A percentile compares a stretch with the other conserved stretches of the same genome.
Evolutionary conservation across 1,139 yeast species (phyloP).

Genomic region (Torulaspora pretoriensis): DNA sequence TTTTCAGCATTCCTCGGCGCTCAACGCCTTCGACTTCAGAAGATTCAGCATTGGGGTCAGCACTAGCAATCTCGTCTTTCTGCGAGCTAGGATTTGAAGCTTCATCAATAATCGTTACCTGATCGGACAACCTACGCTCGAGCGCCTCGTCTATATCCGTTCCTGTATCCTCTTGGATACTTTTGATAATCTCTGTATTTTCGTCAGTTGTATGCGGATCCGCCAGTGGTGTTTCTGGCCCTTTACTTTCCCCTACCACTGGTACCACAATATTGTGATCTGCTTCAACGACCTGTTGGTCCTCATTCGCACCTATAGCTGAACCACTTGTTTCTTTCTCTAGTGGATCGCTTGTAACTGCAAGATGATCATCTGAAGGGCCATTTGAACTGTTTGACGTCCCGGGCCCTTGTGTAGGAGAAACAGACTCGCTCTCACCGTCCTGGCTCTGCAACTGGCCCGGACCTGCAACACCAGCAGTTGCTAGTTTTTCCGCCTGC

Average conservation of each 20-base stretch:
- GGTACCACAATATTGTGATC: constrained; percentile 2
- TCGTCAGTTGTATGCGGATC: background rate
- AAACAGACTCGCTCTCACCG: constrained; percentile 3
- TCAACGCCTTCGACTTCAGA: background rate
- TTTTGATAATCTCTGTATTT: background rate
- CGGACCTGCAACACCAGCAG: background rate
- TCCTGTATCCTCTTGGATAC: constrained; percentile 2
- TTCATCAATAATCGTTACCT: constrained; percentile 2
- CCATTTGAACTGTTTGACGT: background rate
- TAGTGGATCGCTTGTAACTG: background rate
- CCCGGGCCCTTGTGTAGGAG: constrained; percentile 1
- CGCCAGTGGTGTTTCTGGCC: background rate
- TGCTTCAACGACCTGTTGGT: background rate
- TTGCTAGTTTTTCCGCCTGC: constrained; percentile 15
- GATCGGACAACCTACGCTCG: background rate
- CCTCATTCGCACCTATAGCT: background rate
- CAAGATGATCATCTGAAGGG: background rate
- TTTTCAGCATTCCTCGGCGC: background rate
- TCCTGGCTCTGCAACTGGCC: constrained; percentile 2
- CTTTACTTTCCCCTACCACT: background rate
- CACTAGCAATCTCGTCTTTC: background rate
- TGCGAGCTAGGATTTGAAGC: background rate
- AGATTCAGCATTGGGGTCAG: too few species aligned
- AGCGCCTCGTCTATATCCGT: background rate
- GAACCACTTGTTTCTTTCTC: background rate